Base-by-base conservation (phyloP, 2,329 filamentous ascomycete species). In the Diaporthe citriasiana region DNA sequence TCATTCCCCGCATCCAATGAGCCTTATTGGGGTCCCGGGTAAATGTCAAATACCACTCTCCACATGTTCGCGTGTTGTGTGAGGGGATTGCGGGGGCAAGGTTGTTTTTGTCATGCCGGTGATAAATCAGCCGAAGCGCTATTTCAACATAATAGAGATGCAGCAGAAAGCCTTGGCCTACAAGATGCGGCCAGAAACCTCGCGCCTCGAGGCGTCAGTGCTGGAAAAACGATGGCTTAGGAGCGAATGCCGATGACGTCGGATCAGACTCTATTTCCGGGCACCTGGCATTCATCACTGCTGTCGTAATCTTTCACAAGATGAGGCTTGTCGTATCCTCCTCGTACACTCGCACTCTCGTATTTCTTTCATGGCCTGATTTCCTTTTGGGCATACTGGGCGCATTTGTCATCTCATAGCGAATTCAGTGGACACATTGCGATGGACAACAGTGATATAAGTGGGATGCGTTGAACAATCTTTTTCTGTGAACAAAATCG, bases 71-170 rank as follows among this genome's bases (percentile, higher is more conserved):
- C n/a, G n/a, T 38, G 30, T 13, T 51, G 22, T 13, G 33, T 66
- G 63, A 66, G 63, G 63, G 63, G 63, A 38, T 66, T 25, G 63
- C 63, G 63, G 63, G 63, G 63, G 19, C n/a, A n/a, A n/a, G n/a
- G n/a, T 51, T 13, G 63, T 9, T 25, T 50, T 27, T 25, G 8
- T 15, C 33, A 25, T 19, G 30, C 63, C 63, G 63, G 63, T 51
- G 63, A 66, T 27, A 66, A 38, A 38, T 66, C 13, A 38, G 63
- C 63, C 63, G 63, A 66, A n/a, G 6, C 22, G 22, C 22, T 47
- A 19, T 12, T n/a, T 38, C 7, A 38, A 13, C n/a, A 27, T 4
- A 22, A 25, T 4, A n/a, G 9, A 27, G 30, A 38, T 27, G 63
- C 30, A 51, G n/a, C n/a, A n/a, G 38, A 35, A 51, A 22, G 30